Percentiles rank a stretch among this genome's conserved stretches.
These are phyloP conservation scores for Chytriomyces sp. DNA, from an alignment of 192 early-diverging fungal genomes.

Conservation along the genomic window DNA sequence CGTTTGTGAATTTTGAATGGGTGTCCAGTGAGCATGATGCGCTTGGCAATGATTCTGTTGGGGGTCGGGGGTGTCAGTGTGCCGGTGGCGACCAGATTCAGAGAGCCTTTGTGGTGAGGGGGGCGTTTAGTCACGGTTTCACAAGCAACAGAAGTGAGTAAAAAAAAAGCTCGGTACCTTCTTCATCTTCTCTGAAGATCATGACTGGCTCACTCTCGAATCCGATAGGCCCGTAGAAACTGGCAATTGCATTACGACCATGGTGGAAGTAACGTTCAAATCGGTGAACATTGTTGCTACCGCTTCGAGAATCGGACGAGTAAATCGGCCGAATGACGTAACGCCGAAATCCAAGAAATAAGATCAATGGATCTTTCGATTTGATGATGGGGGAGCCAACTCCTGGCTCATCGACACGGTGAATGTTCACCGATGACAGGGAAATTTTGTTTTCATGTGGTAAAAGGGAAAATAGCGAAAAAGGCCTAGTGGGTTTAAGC, in stretches of 20 bases:
- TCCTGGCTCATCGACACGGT: conserved; percentile 55
- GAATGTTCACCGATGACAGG: conserved; percentile 79
- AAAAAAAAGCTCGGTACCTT: background rate
- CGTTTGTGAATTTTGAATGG: conserved; percentile 95
- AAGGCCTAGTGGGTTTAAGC: conserved; percentile 23
- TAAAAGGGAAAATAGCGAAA: conserved; percentile 74
- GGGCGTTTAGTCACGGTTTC: background rate
- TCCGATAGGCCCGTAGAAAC: conserved; percentile 90
- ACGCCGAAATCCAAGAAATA: conserved; percentile 88
- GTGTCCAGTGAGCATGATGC: conserved; percentile 91
- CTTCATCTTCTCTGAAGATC: conserved; percentile 66
- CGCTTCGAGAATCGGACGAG: conserved; percentile 81
- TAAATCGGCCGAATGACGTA: conserved; percentile 87
- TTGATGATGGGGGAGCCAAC: conserved; percentile 76
- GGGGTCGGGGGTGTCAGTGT: conserved; percentile 75
- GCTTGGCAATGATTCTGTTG: conserved; percentile 90
- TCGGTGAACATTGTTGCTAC: conserved; percentile 93
- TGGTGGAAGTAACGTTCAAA: conserved; percentile 89
- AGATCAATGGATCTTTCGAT: conserved; percentile 90
- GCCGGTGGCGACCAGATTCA: conserved; percentile 81
- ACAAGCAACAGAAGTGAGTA: background rate
- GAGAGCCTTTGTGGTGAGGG: conserved; percentile 36
- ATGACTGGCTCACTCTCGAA: conserved; percentile 85
- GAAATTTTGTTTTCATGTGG: conserved; percentile 96
- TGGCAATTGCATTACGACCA: conserved; percentile 75